Conservation (phyloP, 2,329 filamentous ascomycete species). For the Knoxdaviesia capensis region DNA sequence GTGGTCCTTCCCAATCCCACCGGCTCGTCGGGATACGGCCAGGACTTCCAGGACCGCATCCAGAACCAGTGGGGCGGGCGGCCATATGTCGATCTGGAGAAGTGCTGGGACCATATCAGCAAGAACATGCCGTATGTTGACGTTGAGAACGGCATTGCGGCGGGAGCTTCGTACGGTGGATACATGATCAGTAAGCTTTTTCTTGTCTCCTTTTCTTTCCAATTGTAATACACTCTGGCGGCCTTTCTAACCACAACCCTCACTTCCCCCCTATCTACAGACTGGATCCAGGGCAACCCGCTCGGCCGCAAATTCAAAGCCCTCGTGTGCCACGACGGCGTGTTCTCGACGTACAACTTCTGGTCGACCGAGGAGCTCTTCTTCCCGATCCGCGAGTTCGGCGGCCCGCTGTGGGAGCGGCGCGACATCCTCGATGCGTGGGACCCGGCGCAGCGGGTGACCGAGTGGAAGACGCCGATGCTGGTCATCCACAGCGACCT, state of each 20-base stretch:
- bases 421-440: constrained; percentile 45
- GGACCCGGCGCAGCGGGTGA: constrained; percentile 43
- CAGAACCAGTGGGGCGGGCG: constrained; percentile 64
- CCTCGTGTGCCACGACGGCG: constrained; percentile 72
- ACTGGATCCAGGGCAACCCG: constrained; percentile 80
- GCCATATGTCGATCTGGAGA: constrained; percentile 67
- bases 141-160: constrained; percentile 45
- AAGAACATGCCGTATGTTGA: constrained; percentile 48
- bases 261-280: constrained; percentile 10
- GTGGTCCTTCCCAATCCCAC: constrained; percentile 69
- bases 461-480: constrained; percentile 70
- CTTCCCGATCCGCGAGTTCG: constrained; percentile 49
- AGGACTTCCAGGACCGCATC: constrained; percentile 59
- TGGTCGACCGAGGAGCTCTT: constrained; percentile 50
- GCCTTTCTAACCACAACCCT: constrained; percentile 6
- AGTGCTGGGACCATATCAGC: constrained; percentile 55
- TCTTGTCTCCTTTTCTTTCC: background rate
- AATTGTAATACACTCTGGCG: too few species aligned
- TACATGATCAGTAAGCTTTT: constrained; percentile 45
- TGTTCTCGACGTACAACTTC: constrained; percentile 51
- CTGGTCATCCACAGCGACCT: constrained; percentile 73
- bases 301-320: constrained; percentile 74
- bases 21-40: constrained; percentile 65
- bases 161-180: constrained; percentile 57
- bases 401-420: constrained; percentile 39